Evolutionary conservation across 805 yeast genomes (phyloP).

Genomic region (Candida koratica): DNA sequence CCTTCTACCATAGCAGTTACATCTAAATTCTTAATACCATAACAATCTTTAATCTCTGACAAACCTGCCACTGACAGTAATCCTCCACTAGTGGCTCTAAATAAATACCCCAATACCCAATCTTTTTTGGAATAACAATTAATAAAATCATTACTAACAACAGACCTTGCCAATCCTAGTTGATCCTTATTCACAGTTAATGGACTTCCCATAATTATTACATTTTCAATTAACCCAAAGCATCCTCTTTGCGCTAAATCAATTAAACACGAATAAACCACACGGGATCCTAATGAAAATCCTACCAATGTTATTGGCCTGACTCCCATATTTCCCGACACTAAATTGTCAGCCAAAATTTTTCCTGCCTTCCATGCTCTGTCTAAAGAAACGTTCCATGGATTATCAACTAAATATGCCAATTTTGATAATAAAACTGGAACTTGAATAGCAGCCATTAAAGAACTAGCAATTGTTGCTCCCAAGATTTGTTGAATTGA

Average conservation of each 20-base stretch:
- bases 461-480: slow-evolving; percentile 79
- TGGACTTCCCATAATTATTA: slow-evolving; percentile 83
- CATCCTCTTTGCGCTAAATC: slow-evolving; percentile 86
- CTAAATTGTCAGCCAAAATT: slow-evolving; percentile 84
- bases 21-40: slow-evolving; percentile 78
- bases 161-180: slow-evolving; percentile 71
- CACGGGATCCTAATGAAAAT: slow-evolving; percentile 88
- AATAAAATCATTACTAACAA: slow-evolving; percentile 83
- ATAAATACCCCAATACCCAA: slow-evolving; percentile 93
- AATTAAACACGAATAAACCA: slow-evolving; percentile 82
- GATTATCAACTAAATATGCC: slow-evolving; percentile 87
- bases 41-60: slow-evolving; percentile 60
- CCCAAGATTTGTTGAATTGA: slow-evolving; percentile 95
- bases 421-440: slow-evolving; percentile 90
- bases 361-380: slow-evolving; percentile 96
- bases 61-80: slow-evolving; percentile 87
- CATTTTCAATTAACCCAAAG: slow-evolving; percentile 84
- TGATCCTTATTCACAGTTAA: slow-evolving; percentile 76
- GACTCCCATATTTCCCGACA: slow-evolving; percentile 83
- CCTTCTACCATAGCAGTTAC: slow-evolving; percentile 87
- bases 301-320: slow-evolving; percentile 92
- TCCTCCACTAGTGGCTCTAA: slow-evolving; percentile 95
- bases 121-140: slow-evolving; percentile 90
- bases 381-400: slow-evolving; percentile 96
- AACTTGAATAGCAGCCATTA: slow-evolving; percentile 88